These are phyloP conservation scores for Geosmithia flava DNA, from an alignment of 2,329 filamentous ascomycete genomes.

Conservation along the genomic window DNA sequence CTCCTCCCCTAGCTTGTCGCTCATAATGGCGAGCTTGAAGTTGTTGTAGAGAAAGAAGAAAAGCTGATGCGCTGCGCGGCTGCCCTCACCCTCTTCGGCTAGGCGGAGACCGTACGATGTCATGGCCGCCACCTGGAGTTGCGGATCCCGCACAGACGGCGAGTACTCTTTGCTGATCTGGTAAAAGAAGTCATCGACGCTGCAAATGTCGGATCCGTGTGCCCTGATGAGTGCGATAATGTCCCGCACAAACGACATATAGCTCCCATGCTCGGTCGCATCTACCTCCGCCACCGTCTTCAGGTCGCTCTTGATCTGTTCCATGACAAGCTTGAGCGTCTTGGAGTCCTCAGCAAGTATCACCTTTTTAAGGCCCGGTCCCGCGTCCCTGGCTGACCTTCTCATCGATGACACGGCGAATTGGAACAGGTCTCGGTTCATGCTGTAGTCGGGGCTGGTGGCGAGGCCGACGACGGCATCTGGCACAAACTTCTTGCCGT, in stretches of 20 bases:
- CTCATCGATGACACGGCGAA: constrained; percentile 38
- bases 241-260: constrained; percentile 37
- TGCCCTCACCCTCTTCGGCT: constrained; percentile 39
- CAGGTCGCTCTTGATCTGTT: constrained; percentile 40
- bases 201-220: constrained; percentile 39
- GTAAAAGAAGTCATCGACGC: constrained; percentile 42
- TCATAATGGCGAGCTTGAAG: constrained; percentile 40
- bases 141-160: constrained; percentile 41
- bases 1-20: constrained; percentile 34
- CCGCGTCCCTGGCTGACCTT: constrained; percentile 26
- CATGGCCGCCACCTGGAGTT: constrained; percentile 42
- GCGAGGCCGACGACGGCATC: constrained; percentile 21
- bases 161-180: constrained; percentile 43
- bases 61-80: constrained; percentile 30
- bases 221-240: constrained; percentile 42
- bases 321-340: constrained; percentile 34
- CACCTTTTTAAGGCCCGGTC: constrained; percentile 17
- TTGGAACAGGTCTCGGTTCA: constrained; percentile 36
- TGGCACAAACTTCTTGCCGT: constrained; percentile 29
- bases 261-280: constrained; percentile 27
- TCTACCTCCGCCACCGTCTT: constrained; percentile 20
- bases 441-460: constrained; percentile 30
- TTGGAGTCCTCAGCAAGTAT: constrained; percentile 27
- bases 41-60: constrained; percentile 47
- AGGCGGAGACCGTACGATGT: constrained; percentile 42